A percentile compares a stretch with the other conserved stretches of the same genome.
phyloP scores from a whole-genome alignment of 345 rosid genomes.

The Populus nigra region DNA sequence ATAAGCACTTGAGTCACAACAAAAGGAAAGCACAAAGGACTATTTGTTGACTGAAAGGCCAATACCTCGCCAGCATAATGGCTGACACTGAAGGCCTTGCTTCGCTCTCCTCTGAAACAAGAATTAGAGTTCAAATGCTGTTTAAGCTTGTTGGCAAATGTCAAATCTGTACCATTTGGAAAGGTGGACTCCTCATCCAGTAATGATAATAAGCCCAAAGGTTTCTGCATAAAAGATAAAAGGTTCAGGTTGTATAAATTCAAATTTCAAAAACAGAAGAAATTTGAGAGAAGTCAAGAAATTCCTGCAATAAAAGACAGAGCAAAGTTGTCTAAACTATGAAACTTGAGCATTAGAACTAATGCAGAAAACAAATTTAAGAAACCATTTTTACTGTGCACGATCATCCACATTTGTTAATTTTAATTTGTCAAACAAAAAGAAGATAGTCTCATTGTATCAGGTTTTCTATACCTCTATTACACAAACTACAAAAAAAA shows the following conservation, averaged over 20 bases:
- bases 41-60: background rate
- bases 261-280: background rate
- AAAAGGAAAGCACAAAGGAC: background rate
- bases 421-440: background rate
- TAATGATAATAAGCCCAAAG: slow-evolving; percentile 83
- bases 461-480: background rate
- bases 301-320: no score
- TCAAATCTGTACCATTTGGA: slow-evolving; percentile 93
- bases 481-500: background rate
- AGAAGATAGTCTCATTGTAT: background rate
- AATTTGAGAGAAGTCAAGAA: background rate
- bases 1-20: background rate
- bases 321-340: no score
- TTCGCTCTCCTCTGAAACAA: slow-evolving; percentile 80
- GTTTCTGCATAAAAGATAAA: slow-evolving; percentile 60
- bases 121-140: slow-evolving; percentile 73
- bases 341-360: background rate
- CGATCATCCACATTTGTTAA: background rate
- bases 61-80: slow-evolving; percentile 98
- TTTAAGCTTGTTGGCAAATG: slow-evolving; percentile 92
- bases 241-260: background rate
- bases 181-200: slow-evolving; percentile 95
- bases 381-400: background rate
- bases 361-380: background rate
- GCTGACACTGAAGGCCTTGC: slow-evolving; percentile 68